Percentiles rank a stretch among this genome's conserved stretches.
These are phyloP conservation scores for Aquilaria agallochum DNA, from an alignment of 441 rosid species.

Conservation along the genomic window DNA sequence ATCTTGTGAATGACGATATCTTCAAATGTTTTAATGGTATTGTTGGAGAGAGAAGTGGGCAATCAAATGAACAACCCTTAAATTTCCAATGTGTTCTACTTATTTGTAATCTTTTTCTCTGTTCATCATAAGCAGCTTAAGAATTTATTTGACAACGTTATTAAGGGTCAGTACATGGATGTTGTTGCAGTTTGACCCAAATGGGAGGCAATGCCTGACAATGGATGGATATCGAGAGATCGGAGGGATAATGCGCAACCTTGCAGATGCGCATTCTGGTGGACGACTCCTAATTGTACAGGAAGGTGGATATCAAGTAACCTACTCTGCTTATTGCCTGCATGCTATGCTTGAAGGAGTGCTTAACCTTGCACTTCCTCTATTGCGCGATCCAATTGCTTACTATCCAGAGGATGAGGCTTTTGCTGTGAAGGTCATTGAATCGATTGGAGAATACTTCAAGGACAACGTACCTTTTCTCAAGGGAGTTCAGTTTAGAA, in stretches of 20 bases:
- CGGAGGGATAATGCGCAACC: conserved; percentile 41
- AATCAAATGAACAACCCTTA: no score
- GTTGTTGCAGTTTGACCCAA: conserved; percentile 71
- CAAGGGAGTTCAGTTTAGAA: conserved; percentile 27
- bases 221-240: conserved; percentile 74
- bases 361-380: conserved; percentile 46
- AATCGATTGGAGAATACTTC: conserved; percentile 47
- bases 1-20: no score
- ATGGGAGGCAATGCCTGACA: conserved; percentile 86
- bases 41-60: no score
- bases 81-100: no score
- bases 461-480: conserved; percentile 46
- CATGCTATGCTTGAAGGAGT: conserved; percentile 88
- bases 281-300: conserved; percentile 84
- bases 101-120: no score
- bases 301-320: conserved; percentile 92
- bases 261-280: conserved; percentile 44
- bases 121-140: no score
- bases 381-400: conserved; percentile 57
- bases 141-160: no score
- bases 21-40: no score
- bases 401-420: conserved; percentile 77
- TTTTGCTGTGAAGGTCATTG: conserved; percentile 42
- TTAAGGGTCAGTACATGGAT: not conserved
- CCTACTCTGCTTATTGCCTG: conserved; percentile 88